A percentile compares a stretch with the other conserved stretches of the same genome.
These are phyloP conservation scores for Atkinsonella hypoxylon DNA, from an alignment of 2,329 filamentous ascomycete species.

Conservation along the genomic window DNA sequence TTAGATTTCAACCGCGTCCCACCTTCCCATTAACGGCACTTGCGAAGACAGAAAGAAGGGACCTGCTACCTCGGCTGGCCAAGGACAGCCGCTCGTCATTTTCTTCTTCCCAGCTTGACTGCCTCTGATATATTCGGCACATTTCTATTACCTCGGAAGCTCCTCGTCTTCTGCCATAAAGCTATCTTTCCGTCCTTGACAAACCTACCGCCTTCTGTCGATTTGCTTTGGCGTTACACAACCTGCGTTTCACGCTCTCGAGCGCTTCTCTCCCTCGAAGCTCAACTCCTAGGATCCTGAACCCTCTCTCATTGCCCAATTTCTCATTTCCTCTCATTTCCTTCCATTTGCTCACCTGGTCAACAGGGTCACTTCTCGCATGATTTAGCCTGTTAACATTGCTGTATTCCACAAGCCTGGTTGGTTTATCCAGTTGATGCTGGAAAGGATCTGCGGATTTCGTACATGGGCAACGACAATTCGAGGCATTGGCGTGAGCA, in stretches of 20 bases:
- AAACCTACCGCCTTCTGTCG: conserved; percentile 6
- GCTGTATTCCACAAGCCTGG: neutral
- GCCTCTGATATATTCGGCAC: neutral
- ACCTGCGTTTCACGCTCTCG: conserved; percentile 14
- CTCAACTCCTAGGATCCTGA: conserved; percentile 4
- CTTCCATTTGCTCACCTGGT: neutral
- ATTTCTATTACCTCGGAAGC: conserved; percentile 6
- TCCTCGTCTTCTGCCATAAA: conserved; percentile 5
- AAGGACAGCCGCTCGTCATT: neutral
- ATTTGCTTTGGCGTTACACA: conserved; percentile 14
- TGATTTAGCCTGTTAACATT: neutral
- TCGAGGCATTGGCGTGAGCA: neutral
- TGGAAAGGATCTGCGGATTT: neutral
- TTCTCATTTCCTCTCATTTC: neutral
- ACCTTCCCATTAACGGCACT: conserved; percentile 5
- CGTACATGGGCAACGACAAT: neutral
- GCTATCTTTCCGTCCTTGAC: neutral
- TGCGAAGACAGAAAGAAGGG: conserved; percentile 6
- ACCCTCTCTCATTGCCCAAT: neutral
- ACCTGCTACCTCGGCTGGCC: conserved; percentile 4
- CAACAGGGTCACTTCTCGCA: neutral
- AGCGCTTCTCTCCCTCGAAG: conserved; percentile 9
- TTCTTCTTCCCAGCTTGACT: neutral
- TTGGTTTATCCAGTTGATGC: neutral
- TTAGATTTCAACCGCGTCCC: conserved; percentile 1